Evolutionary conservation across 352 stramenopile species (phyloP).

Genomic region (Pythium periplocum): DNA sequence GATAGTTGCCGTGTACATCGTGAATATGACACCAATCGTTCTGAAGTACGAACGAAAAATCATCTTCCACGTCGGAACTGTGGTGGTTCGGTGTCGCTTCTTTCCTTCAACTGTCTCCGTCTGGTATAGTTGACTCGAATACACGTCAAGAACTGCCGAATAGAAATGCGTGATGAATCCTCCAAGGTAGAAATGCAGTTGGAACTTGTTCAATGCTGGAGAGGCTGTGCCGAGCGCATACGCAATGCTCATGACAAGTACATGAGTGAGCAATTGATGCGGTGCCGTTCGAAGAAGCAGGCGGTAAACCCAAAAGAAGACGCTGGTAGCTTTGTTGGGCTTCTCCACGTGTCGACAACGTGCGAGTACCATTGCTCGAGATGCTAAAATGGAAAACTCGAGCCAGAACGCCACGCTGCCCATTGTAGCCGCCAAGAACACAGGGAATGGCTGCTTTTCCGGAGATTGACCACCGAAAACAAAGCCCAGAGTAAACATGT

Average conservation of each 20-base stretch:
- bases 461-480: constrained; percentile 6
- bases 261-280: not conserved
- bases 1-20: not conserved
- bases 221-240: not conserved
- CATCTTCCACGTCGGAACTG: not conserved
- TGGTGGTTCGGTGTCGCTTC: not conserved
- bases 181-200: constrained; percentile 1
- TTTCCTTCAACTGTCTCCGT: constrained; percentile 3
- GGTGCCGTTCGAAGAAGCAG: not conserved
- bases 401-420: constrained; percentile 4
- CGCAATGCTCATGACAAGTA: constrained; percentile 2
- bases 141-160: not conserved
- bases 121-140: constrained; percentile 1
- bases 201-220: not conserved
- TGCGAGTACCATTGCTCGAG: constrained; percentile 1
- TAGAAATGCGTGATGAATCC: constrained; percentile 1
- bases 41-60: not conserved
- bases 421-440: constrained; percentile 11
- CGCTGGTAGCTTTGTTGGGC: not conserved
- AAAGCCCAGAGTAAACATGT: constrained; percentile 10
- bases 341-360: constrained; percentile 1
- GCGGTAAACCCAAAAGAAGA: constrained; percentile 6
- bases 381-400: not conserved
- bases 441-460: constrained; percentile 2
- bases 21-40: not conserved